Conservation (phyloP, 495 filamentous ascomycete species). For the Rhypophila decipiens region DNA sequence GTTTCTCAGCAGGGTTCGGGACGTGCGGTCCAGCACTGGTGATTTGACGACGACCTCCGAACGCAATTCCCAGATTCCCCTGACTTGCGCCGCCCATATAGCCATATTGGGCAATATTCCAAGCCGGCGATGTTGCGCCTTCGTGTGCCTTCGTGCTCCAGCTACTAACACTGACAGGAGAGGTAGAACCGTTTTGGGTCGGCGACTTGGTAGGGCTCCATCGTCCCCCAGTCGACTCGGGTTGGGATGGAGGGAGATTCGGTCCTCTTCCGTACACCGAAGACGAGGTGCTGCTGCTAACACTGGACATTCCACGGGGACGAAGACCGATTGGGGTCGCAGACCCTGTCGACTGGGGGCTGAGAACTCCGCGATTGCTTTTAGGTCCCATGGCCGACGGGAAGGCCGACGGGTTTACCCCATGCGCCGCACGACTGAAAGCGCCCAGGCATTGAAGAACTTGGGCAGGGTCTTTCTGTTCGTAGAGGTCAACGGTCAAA, state of each 20-base stretch:
- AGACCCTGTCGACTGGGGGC: slow-evolving; percentile 62
- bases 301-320: slow-evolving; percentile 58
- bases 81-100: slow-evolving; percentile 98
- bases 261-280: slow-evolving; percentile 38
- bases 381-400: slow-evolving; percentile 64
- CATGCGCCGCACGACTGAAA: slow-evolving; percentile 82
- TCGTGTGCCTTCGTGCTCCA: slow-evolving; percentile 88
- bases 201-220: slow-evolving; percentile 58
- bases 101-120: slow-evolving; percentile 98
- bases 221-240: slow-evolving; percentile 47
- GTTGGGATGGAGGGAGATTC: slow-evolving; percentile 37
- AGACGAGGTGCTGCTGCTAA: slow-evolving; percentile 59
- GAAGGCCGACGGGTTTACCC: slow-evolving; percentile 67
- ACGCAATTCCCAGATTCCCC: slow-evolving; percentile 87
- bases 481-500: slow-evolving; percentile 94
- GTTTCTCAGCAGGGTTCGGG: slow-evolving; percentile 57
- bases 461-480: slow-evolving; percentile 93
- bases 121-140: slow-evolving; percentile 74
- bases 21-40: slow-evolving; percentile 74
- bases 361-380: slow-evolving; percentile 54
- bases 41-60: slow-evolving; percentile 88
- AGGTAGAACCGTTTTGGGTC: slow-evolving; percentile 27
- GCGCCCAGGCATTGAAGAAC: slow-evolving; percentile 89
- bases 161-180: slow-evolving; percentile 57
- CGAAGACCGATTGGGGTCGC: slow-evolving; percentile 43